These are phyloP conservation scores for Parastagonospora avenae DNA, from an alignment of 2,329 filamentous ascomycete species.

Conservation along the genomic window DNA sequence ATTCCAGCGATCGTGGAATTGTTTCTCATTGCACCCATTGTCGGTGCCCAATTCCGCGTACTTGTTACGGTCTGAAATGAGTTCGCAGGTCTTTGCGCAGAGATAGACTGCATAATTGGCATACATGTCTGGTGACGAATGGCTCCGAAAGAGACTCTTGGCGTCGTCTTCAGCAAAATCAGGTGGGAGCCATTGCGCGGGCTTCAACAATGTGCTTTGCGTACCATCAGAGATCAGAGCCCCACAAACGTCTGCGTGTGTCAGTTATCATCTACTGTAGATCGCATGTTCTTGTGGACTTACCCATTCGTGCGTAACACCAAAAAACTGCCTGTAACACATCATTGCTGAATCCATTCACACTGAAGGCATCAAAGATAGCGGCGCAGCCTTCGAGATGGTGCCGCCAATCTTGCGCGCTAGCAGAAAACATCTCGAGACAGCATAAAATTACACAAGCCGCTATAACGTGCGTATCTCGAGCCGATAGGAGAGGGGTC, in stretches of 20 bases:
- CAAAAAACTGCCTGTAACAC: slow-evolving; percentile 60
- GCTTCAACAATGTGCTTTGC: slow-evolving; percentile 57
- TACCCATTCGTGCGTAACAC: slow-evolving; percentile 61
- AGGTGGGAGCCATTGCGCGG: slow-evolving; percentile 53
- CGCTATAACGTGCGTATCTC: slow-evolving; percentile 57
- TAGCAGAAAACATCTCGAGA: slow-evolving; percentile 55
- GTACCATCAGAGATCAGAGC: slow-evolving; percentile 56
- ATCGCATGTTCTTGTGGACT: background rate
- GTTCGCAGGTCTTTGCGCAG: slow-evolving; percentile 54
- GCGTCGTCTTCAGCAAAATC: slow-evolving; percentile 22
- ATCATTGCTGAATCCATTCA: slow-evolving; percentile 58
- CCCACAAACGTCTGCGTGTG: slow-evolving; percentile 54
- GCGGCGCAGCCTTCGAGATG: slow-evolving; percentile 60
- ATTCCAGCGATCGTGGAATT: slow-evolving; percentile 54
- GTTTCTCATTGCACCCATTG: slow-evolving; percentile 51
- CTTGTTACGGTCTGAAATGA: slow-evolving; percentile 57
- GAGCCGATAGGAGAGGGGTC: slow-evolving; percentile 54
- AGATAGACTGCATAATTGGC: slow-evolving; percentile 59
- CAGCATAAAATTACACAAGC: slow-evolving; percentile 61
- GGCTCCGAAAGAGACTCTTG: slow-evolving; percentile 43
- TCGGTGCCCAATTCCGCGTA: slow-evolving; percentile 55
- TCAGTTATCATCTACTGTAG: background rate
- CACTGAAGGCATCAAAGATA: slow-evolving; percentile 56
- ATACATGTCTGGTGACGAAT: slow-evolving; percentile 52
- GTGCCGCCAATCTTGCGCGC: slow-evolving; percentile 54